phyloP scores from a whole-genome alignment of 805 yeast genomes.

The Starmerella powellii region DNA sequence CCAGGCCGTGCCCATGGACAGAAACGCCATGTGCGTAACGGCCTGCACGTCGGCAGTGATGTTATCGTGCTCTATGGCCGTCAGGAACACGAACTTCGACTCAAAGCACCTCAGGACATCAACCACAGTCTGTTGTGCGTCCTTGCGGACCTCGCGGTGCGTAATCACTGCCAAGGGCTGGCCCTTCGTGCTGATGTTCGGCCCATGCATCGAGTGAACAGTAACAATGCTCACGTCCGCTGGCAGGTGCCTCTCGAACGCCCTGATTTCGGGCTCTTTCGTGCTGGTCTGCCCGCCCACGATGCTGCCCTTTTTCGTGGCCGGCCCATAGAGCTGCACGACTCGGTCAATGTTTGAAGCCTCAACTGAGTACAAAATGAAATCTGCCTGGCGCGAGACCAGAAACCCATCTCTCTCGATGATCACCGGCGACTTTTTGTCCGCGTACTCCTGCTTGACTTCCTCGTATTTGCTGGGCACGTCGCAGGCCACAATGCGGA shows the following conservation, averaged over 20 bases:
- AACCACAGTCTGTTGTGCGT: conserved; percentile 48
- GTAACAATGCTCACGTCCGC: conserved; percentile 70
- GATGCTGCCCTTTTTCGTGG: conserved; percentile 69
- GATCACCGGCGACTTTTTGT: conserved; percentile 29
- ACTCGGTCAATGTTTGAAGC: conserved; percentile 71
- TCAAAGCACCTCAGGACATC: conserved; percentile 56
- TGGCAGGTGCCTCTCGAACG: conserved; percentile 69
- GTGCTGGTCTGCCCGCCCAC: conserved; percentile 99
- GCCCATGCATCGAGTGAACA: conserved; percentile 91
- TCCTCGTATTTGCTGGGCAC: conserved; percentile 49
- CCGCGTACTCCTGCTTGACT: conserved; percentile 32
- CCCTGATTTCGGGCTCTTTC: conserved; percentile 76
- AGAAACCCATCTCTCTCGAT: conserved; percentile 68
- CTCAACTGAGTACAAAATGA: conserved; percentile 81
- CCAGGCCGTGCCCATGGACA: conserved; percentile 98
- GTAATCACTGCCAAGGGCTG: conserved; percentile 83
- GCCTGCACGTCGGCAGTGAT: conserved; percentile 99
- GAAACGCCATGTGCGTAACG: conserved; percentile 93
- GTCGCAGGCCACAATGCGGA: conserved; percentile 67
- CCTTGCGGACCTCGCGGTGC: conserved; percentile 49
- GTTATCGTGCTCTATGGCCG: conserved; percentile 82
- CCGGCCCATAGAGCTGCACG: conserved; percentile 68
- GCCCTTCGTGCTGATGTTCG: conserved; percentile 74
- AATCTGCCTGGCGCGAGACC: conserved; percentile 73
- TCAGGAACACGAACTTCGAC: conserved; percentile 62